Evolutionary conservation across 306 rosid genomes (phyloP), one percentile per base, ranked within the genome.

Genomic region (Hippophae rhamnoides): DNA sequence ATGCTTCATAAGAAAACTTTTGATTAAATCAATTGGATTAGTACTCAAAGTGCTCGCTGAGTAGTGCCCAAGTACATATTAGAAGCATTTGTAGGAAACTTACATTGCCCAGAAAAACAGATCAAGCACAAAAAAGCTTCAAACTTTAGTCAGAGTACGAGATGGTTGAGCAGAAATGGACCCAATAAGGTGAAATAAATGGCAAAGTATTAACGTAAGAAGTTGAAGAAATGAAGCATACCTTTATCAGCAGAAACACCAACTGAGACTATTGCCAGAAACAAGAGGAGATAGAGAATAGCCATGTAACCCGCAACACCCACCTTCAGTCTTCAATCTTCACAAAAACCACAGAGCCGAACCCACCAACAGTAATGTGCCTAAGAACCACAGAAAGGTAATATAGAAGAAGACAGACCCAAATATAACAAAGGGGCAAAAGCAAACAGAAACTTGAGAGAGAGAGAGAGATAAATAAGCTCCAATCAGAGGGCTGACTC

Each of bases 211-310:
- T 12, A 52, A n/a, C 51, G 43, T 38, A 9, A 41, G 25, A 11
- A n/a, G n/a, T 31, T n/a, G 18, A 56, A 18, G 64, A 47, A 67
- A 55, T 52, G 62, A 71, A 74, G 71, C 62, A 62, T 41, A 83
- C 94, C 82, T 62, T 67, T 73, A 61, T 68, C 77, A 49, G 86
- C 85, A 68, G 86, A 81, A 68, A 85, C 79, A 72, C 76, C 76
- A 43, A 57, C 65, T 31, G 86, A 79, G 54, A 70, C 57, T 0
- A 82, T 71, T 7, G 79, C 58, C 9, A 89, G 62, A 57, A 79
- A 59, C 40, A 74, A 43, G 27, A 82, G 74, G 27, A 82, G 74
- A 0, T 84, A 72, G 56, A 84, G 56, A 41, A 41, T 9, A 62
- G 83, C 86, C 89, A 89, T 87, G 48, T 27, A 57, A 51, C 25